Percentiles rank a stretch among this genome's conserved stretches.
Evolutionary conservation across 176 grass and related monocot species (phyloP).

Genomic region (Sorghum bicolor): DNA sequence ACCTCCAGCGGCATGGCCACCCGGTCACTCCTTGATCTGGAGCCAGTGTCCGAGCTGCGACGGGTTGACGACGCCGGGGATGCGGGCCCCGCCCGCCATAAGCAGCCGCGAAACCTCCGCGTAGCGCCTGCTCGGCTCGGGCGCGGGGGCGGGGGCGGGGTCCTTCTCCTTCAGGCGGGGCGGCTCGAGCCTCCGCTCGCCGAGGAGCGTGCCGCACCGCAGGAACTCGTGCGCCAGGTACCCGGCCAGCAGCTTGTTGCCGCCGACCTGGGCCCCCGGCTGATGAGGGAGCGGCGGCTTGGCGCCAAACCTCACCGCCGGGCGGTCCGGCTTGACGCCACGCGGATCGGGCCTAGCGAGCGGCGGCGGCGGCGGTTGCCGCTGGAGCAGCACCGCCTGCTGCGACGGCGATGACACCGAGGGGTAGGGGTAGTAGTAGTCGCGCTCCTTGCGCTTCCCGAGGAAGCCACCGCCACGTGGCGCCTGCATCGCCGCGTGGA

Average conservation of each 20-base stretch:
- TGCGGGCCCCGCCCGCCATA: constrained; percentile 45
- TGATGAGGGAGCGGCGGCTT: constrained; percentile 16
- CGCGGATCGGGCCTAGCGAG: constrained; percentile 31
- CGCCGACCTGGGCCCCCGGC: not conserved
- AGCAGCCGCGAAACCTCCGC: constrained; percentile 56
- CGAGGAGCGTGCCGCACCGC: constrained; percentile 59
- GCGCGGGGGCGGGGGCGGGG: not conserved
- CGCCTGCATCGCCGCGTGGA: constrained; percentile 38
- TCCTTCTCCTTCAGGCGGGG: constrained; percentile 20
- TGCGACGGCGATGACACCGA: constrained; percentile 15
- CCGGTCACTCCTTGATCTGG: constrained; percentile 49
- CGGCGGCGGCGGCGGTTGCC: constrained; percentile 3
- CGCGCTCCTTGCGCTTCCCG: constrained; percentile 66
- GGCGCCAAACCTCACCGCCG: not conserved
- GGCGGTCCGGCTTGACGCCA: not conserved
- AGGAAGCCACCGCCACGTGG: constrained; percentile 53
- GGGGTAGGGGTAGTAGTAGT: constrained; percentile 12
- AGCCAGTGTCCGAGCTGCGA: constrained; percentile 77
- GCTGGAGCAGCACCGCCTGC: constrained; percentile 3
- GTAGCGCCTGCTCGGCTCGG: constrained; percentile 37
- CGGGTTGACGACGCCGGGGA: constrained; percentile 75
- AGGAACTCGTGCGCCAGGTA: constrained; percentile 92
- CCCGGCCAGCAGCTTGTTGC: constrained; percentile 74
- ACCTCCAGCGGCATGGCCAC: not conserved
- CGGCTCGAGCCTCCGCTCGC: constrained; percentile 35